phyloP scores from a whole-genome alignment of 2,329 filamentous ascomycete species.

The Pseudogymnoascus sp. region DNA sequence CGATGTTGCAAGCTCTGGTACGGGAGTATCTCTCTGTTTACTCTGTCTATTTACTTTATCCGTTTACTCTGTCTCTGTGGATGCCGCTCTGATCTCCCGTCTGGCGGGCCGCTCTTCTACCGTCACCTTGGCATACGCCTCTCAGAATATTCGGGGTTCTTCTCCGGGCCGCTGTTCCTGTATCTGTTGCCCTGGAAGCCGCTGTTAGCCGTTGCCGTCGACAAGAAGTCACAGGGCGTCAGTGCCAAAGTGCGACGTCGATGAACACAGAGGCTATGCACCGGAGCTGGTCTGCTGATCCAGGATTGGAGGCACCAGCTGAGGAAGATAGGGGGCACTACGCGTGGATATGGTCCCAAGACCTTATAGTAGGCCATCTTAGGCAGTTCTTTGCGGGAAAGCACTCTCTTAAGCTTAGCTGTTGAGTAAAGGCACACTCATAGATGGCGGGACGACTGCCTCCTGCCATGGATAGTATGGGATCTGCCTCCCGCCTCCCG shows the following conservation, averaged over 20 bases:
- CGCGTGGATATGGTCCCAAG: background rate
- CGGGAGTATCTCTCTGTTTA: background rate
- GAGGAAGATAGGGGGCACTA: background rate
- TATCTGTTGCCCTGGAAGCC: background rate
- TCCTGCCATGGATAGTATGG: background rate
- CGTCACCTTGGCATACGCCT: background rate
- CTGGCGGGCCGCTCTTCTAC: background rate
- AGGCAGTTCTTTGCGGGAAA: background rate
- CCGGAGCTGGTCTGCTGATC: background rate
- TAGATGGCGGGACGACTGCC: background rate
- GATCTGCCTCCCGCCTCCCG: background rate
- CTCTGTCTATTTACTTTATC: background rate
- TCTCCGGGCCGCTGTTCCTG: background rate
- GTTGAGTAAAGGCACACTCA: background rate
- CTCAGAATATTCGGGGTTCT: background rate
- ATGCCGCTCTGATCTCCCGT: background rate
- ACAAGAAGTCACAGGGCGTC: background rate
- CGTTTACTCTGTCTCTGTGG: background rate
- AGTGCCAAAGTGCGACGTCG: background rate
- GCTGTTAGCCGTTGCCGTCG: background rate
- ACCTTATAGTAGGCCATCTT: background rate
- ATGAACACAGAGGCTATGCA: background rate
- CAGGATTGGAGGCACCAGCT: background rate
- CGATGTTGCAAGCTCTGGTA: background rate
- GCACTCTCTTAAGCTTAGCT: background rate